A percentile compares a stretch with the other conserved stretches of the same genome.
Evolutionary conservation across 331 rosid genomes (phyloP).

Genomic region (Arachis monticola): DNA sequence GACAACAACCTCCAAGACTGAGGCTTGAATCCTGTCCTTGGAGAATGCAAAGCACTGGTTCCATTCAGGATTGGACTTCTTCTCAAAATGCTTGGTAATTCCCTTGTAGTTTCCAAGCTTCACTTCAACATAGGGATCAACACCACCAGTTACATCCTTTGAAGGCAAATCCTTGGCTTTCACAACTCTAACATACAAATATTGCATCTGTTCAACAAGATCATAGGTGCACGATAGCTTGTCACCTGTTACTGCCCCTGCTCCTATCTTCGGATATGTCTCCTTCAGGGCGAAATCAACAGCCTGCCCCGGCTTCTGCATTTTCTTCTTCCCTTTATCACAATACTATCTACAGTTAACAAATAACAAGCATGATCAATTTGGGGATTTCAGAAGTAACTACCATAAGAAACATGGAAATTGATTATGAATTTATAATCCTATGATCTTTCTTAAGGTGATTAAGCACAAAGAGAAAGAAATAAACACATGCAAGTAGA

Average conservation of each 20-base stretch:
- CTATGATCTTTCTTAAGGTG: slow-evolving; percentile 6
- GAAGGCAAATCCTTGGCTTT: slow-evolving; percentile 64
- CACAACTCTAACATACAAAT: slow-evolving; percentile 68
- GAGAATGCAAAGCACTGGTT: slow-evolving; percentile 62
- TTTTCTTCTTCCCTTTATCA: slow-evolving; percentile 46
- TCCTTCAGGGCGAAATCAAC: slow-evolving; percentile 80
- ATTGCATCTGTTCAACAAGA: slow-evolving; percentile 78
- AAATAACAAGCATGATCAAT: slow-evolving; percentile 30
- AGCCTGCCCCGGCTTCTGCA: slow-evolving; percentile 75
- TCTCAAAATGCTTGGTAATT: slow-evolving; percentile 53
- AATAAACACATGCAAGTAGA: slow-evolving; percentile 9
- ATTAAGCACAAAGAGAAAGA: slow-evolving; percentile 7
- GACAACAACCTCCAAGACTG: slow-evolving; percentile 58
- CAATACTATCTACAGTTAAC: slow-evolving; percentile 7
- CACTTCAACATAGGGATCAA: slow-evolving; percentile 65
- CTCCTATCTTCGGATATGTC: slow-evolving; percentile 88
- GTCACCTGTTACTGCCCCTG: slow-evolving; percentile 55
- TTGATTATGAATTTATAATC: not conserved
- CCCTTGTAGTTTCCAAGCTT: slow-evolving; percentile 76
- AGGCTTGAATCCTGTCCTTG: slow-evolving; percentile 62
- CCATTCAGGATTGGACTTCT: slow-evolving; percentile 64
- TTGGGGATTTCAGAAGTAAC: not conserved
- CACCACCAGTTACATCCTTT: slow-evolving; percentile 59
- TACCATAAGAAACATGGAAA: slow-evolving; percentile 8
- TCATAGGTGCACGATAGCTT: slow-evolving; percentile 68